Evolutionary conservation across 2,329 filamentous ascomycete species (phyloP), one percentile per base, ranked within the genome.

Genomic region (Sclerotinia minor): DNA sequence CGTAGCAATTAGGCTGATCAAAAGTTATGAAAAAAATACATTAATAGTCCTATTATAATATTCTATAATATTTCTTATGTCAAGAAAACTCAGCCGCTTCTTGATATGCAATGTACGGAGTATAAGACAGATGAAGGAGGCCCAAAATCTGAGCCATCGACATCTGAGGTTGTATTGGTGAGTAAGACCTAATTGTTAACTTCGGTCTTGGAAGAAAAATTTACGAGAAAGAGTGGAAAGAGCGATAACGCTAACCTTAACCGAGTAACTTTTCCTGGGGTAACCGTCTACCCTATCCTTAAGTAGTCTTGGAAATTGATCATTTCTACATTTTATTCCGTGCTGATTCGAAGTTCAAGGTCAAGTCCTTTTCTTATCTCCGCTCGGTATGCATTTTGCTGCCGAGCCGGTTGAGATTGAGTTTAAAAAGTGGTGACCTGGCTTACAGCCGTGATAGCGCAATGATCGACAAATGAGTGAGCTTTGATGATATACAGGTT

Each of bases 231-330:
- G 29, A 55, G n/a, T 32, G 32, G 29, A 2, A 55, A 21, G 11
- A 55, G 11, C 53, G 21, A 55, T 55, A 55, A 35, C 53, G n/a
- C 53, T 38, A 38, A 55, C 29, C 53, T 32, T 38, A 38, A 55
- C 11, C 29, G 21, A 55, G 35, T 55, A 55, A 54, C 52, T 32
- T 54, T 54, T 54, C 32, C 52, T 54, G 52, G 52, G 52, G 52
- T 54, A 54, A 38, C 29, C n/a, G 32, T 15, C 53, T 55, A 55
- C 53, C 53, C 29, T 55, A 9, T 19, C 19, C 4, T n/a, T n/a
- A 21, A 21, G 29, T 38, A 35, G 53, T 55, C 35, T 55, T 13
- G 53, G 35, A 8, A 32, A 21, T 35, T 55, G 53, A 32, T 41
- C 29, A 55, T n/a, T n/a, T n/a, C 53, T 55, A 32, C 19, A 13